Conservation (phyloP, 768 basidiomycete genomes). For the Tricholomella constricta region DNA sequence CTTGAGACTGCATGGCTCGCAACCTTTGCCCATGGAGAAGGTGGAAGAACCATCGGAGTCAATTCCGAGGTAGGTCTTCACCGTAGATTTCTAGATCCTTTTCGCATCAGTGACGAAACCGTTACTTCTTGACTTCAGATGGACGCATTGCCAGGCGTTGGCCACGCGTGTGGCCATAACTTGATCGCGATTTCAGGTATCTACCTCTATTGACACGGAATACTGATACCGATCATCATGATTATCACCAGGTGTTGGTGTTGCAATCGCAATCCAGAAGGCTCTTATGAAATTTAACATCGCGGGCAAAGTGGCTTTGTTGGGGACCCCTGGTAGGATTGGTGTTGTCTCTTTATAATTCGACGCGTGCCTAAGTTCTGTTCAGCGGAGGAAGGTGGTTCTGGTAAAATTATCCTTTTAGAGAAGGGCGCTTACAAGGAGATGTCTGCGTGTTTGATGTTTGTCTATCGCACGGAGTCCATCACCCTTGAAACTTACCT, state of each 20-base stretch:
- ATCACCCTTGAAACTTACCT: background rate
- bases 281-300: constrained; percentile 64
- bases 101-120: constrained; percentile 1
- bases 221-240: background rate
- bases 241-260: constrained; percentile 55
- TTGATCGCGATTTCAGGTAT: constrained; percentile 69
- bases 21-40: constrained; percentile 60
- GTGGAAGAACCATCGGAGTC: constrained; percentile 72
- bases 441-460: constrained; percentile 82
- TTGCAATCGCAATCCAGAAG: constrained; percentile 67
- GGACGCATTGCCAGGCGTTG: constrained; percentile 62
- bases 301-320: constrained; percentile 65
- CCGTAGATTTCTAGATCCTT: background rate
- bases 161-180: constrained; percentile 84
- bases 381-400: constrained; percentile 77
- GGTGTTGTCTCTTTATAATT: background rate
- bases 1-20: constrained; percentile 80
- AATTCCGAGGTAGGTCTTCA: constrained; percentile 68
- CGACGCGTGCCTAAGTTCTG: background rate
- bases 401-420: constrained; percentile 71
- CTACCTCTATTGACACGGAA: background rate
- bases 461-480: constrained; percentile 11
- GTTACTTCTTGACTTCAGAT: constrained; percentile 35
- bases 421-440: constrained; percentile 72
- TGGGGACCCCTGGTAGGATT: constrained; percentile 74